A percentile compares a stretch with the other conserved stretches of the same genome.
These are phyloP conservation scores for Aspergillus ochraceus DNA, from an alignment of 2,329 filamentous ascomycete genomes.

Conservation along the genomic window DNA sequence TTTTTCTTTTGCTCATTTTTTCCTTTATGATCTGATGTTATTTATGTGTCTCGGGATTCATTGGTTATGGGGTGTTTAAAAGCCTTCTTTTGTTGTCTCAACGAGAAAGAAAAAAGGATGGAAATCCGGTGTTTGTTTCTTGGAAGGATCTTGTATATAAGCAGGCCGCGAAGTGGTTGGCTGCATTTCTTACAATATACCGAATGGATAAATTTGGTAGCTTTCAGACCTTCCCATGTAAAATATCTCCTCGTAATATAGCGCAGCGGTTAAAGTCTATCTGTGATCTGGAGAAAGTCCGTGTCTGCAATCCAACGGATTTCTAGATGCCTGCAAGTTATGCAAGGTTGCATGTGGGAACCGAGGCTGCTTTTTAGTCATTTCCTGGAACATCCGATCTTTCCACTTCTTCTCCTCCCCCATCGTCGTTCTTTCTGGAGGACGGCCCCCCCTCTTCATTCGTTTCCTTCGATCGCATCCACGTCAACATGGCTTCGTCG, in stretches of 20 bases:
- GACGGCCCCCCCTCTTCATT: constrained; percentile 2
- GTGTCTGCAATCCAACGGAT: not conserved
- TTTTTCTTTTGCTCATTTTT: constrained; percentile 22
- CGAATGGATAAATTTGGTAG: not conserved
- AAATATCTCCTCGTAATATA: not conserved
- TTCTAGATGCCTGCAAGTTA: not conserved
- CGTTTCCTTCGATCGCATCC: constrained; percentile 12
- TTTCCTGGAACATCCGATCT: constrained; percentile 16
- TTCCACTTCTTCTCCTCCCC: constrained; percentile 7
- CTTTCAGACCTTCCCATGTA: not conserved
- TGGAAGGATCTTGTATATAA: constrained; percentile 33
- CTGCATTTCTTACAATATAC: constrained; percentile 19
- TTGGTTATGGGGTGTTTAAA: constrained; percentile 26
- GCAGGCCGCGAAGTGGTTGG: constrained; percentile 21
- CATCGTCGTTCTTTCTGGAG: constrained; percentile 3
- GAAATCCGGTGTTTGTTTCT: constrained; percentile 30
- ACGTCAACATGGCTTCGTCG: constrained; percentile 39
- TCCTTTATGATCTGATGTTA: constrained; percentile 31
- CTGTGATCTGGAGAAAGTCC: too few species aligned
- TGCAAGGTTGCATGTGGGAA: constrained; percentile 13
- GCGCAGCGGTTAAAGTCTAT: not conserved
- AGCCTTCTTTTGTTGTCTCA: constrained; percentile 25
- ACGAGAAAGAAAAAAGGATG: constrained; percentile 22
- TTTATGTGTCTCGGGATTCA: constrained; percentile 33
- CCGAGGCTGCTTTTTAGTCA: constrained; percentile 8